phyloP scores from a whole-genome alignment of 345 rosid species.

The Brassica nigra region DNA sequence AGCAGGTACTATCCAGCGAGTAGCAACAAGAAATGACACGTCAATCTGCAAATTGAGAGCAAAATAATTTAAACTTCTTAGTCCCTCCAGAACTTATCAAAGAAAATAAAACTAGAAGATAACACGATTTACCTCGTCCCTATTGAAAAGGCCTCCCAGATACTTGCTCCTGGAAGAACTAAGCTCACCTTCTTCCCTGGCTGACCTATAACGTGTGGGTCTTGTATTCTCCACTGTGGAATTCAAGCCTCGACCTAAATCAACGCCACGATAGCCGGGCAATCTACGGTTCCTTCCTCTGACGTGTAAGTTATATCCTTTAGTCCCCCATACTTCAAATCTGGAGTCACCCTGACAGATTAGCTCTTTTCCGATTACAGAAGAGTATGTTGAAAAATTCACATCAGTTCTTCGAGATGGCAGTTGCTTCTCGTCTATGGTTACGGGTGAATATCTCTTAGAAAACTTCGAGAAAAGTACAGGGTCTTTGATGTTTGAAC shows the following conservation, averaged over 20 bases:
- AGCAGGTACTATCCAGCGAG: conserved; percentile 82
- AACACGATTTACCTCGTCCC: conserved; percentile 66
- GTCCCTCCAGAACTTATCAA: background rate
- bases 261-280: conserved; percentile 71
- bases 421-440: conserved; percentile 64
- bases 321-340: conserved; percentile 95
- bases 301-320: conserved; percentile 73
- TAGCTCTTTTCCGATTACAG: conserved; percentile 74
- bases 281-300: conserved; percentile 71
- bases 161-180: conserved; percentile 59
- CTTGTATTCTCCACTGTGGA: conserved; percentile 44
- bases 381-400: conserved; percentile 80
- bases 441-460: conserved; percentile 56
- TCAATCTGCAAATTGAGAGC: conserved; percentile 60
- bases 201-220: conserved; percentile 43
- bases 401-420: conserved; percentile 90
- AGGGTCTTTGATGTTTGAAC: conserved; percentile 67
- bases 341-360: conserved; percentile 79
- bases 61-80: background rate
- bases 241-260: conserved; percentile 64
- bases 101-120: background rate
- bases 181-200: conserved; percentile 38
- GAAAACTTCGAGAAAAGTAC: conserved; percentile 65
- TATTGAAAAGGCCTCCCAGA: conserved; percentile 55
- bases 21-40: conserved; percentile 62